phyloP scores from a whole-genome alignment of 495 filamentous ascomycete genomes.

The Pseudevernia furfuracea region DNA sequence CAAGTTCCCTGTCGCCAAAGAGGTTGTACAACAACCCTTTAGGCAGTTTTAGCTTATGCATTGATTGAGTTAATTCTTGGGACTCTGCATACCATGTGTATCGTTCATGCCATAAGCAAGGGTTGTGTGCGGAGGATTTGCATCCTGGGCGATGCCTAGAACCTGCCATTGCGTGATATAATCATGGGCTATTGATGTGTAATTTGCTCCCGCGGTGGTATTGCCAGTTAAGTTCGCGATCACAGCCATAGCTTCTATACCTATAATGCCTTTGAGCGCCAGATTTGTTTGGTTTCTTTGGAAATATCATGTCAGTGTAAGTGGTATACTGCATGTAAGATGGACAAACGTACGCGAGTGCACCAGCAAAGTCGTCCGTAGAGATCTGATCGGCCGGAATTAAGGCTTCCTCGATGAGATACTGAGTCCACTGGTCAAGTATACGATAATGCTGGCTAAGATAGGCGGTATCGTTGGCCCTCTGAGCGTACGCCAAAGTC shows the following conservation, averaged over 20 bases:
- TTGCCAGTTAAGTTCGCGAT: slow-evolving; percentile 62
- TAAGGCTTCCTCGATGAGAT: slow-evolving; percentile 72
- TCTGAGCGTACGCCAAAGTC: slow-evolving; percentile 60
- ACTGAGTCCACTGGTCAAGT: slow-evolving; percentile 80
- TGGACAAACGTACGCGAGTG: slow-evolving; percentile 52
- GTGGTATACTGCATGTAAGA: neutral
- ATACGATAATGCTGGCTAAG: slow-evolving; percentile 56
- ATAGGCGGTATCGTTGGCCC: slow-evolving; percentile 39
- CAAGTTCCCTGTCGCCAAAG: slow-evolving; percentile 42
- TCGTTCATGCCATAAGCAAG: slow-evolving; percentile 56
- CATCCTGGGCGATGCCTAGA: slow-evolving; percentile 62
- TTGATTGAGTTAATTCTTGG: neutral
- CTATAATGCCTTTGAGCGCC: slow-evolving; percentile 86
- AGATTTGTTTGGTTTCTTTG: slow-evolving; percentile 77
- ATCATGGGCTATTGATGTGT: slow-evolving; percentile 55
- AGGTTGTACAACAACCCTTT: slow-evolving; percentile 43
- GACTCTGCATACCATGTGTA: slow-evolving; percentile 33
- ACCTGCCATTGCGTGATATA: slow-evolving; percentile 77
- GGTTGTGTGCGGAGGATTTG: slow-evolving; percentile 64
- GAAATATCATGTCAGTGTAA: neutral
- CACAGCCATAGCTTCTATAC: slow-evolving; percentile 81
- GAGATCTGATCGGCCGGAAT: slow-evolving; percentile 80
- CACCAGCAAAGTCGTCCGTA: slow-evolving; percentile 90
- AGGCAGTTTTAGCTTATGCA: neutral
- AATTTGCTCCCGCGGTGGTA: slow-evolving; percentile 53